Percentiles rank a stretch among this genome's conserved stretches.
Conservation (phyloP, 768 basidiomycete species). For the Leccinum subgranulosum region DNA sequence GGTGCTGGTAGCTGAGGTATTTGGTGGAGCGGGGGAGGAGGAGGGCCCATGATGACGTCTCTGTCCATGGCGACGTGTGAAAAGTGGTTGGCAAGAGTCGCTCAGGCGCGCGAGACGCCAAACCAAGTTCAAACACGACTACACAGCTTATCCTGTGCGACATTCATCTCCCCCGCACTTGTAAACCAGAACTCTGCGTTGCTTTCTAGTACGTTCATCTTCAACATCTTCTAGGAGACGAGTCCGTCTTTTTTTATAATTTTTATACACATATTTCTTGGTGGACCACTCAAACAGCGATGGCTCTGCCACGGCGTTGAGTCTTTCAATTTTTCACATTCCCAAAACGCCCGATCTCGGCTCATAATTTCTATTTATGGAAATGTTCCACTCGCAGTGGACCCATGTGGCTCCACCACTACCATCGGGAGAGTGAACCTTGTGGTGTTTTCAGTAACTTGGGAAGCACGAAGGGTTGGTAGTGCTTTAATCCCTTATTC, state of each 20-base stretch:
- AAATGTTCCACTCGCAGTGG: slow-evolving; percentile 2
- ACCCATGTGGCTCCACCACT: not conserved
- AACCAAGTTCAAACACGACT: slow-evolving; percentile 35
- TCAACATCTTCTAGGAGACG: not conserved
- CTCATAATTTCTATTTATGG: slow-evolving; percentile 25
- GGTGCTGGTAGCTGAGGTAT: slow-evolving; percentile 26
- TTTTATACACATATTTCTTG: too few relatives aligned
- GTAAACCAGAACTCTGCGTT: not conserved
- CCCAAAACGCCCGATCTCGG: slow-evolving; percentile 20
- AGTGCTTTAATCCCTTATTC: not conserved
- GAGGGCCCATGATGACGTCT: slow-evolving; percentile 52
- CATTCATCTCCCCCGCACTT: not conserved
- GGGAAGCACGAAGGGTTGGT: not conserved
- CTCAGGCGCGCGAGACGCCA: slow-evolving; percentile 24
- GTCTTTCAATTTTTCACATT: slow-evolving; percentile 22
- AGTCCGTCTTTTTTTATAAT: not conserved
- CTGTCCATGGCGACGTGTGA: slow-evolving; percentile 37
- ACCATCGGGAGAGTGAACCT: not conserved
- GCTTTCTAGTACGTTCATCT: not conserved
- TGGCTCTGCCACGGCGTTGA: slow-evolving; percentile 18
- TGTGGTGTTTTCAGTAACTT: not conserved
- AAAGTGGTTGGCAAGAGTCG: slow-evolving; percentile 17
- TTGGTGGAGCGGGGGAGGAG: slow-evolving; percentile 36
- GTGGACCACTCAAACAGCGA: slow-evolving; percentile 3
- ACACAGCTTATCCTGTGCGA: slow-evolving; percentile 21